These are phyloP conservation scores for Podospora bellae-mahoneyi DNA, from an alignment of 495 filamentous ascomycete species.

Conservation along the genomic window DNA sequence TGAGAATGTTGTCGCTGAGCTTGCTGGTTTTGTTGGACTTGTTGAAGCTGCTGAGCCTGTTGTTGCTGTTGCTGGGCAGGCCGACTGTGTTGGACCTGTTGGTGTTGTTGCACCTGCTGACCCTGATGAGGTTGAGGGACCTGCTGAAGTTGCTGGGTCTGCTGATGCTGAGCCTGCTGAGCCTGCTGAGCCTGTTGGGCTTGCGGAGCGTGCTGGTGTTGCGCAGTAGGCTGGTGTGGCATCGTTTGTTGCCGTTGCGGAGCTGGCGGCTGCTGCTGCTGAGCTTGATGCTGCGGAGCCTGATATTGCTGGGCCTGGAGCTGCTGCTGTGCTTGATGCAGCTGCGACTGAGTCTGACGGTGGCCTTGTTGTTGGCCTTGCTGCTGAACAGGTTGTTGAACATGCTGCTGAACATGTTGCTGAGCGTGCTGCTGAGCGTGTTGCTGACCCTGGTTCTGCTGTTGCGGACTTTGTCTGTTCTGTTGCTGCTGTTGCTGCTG, in stretches of 20 bases:
- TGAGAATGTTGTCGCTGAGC: not conserved
- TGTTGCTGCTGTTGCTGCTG: conserved; percentile 2
- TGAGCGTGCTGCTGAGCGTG: conserved; percentile 36
- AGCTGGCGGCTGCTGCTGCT: not conserved
- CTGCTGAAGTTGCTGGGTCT: conserved; percentile 33
- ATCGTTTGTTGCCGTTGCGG: conserved; percentile 36
- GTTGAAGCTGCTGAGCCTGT: not conserved
- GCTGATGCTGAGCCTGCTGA: conserved; percentile 41
- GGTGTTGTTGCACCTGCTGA: conserved; percentile 32
- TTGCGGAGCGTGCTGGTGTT: conserved; percentile 37
- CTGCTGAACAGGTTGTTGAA: conserved; percentile 19
- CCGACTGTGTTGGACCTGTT: not conserved
- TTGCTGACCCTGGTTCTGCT: conserved; percentile 10
- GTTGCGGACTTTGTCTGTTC: not conserved
- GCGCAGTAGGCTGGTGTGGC: conserved; percentile 34
- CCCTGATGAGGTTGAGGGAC: conserved; percentile 26
- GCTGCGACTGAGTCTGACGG: conserved; percentile 7
- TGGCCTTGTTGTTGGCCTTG: conserved; percentile 11
- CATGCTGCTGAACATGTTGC: conserved; percentile 32
- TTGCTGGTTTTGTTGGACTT: not conserved
- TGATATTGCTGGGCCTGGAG: not conserved
- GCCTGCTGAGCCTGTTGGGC: conserved; percentile 41
- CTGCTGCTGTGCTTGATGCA: not conserved
- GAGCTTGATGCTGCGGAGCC: conserved; percentile 3
- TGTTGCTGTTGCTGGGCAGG: not conserved